Percentiles rank a stretch among this genome's conserved stretches.
These are phyloP conservation scores for Curvularia verruculosa DNA, from an alignment of 2,329 filamentous ascomycete species.

Conservation along the genomic window DNA sequence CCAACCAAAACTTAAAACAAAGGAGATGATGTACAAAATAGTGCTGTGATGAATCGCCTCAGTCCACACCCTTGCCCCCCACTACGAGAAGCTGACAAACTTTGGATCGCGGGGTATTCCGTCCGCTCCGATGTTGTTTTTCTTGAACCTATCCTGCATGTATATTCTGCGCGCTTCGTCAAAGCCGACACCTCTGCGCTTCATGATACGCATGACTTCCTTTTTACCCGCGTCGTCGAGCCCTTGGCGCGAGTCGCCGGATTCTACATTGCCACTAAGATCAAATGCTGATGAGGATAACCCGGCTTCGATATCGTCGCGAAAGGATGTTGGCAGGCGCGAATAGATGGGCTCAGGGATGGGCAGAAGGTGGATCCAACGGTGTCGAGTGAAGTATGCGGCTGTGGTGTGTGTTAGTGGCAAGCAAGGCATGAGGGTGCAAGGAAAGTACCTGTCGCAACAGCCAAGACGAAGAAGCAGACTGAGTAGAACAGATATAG, in stretches of 20 bases:
- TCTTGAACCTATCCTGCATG: slow-evolving; percentile 84
- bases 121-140: slow-evolving; percentile 86
- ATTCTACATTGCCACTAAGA: slow-evolving; percentile 77
- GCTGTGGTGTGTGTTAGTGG: slow-evolving; percentile 51
- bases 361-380: slow-evolving; percentile 76
- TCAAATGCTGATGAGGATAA: slow-evolving; percentile 85
- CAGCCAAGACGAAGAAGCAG: slow-evolving; percentile 72
- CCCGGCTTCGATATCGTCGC: slow-evolving; percentile 84
- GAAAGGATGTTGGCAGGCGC: slow-evolving; percentile 77
- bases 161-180: slow-evolving; percentile 88
- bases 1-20: slow-evolving; percentile 10
- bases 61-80: neutral
- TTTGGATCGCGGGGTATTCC: slow-evolving; percentile 89
- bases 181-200: slow-evolving; percentile 78
- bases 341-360: slow-evolving; percentile 72
- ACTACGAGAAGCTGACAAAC: slow-evolving; percentile 83
- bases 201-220: slow-evolving; percentile 91
- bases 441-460: slow-evolving; percentile 66
- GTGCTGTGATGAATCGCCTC: slow-evolving; percentile 1
- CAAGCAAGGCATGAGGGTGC: slow-evolving; percentile 8
- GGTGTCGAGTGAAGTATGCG: slow-evolving; percentile 79
- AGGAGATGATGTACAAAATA: slow-evolving; percentile 9
- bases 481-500: slow-evolving; percentile 82
- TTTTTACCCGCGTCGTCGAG: slow-evolving; percentile 80
- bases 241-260: slow-evolving; percentile 78